Base-by-base conservation (phyloP, 2,329 filamentous ascomycete species). In the Verticillium tricorpus region DNA sequence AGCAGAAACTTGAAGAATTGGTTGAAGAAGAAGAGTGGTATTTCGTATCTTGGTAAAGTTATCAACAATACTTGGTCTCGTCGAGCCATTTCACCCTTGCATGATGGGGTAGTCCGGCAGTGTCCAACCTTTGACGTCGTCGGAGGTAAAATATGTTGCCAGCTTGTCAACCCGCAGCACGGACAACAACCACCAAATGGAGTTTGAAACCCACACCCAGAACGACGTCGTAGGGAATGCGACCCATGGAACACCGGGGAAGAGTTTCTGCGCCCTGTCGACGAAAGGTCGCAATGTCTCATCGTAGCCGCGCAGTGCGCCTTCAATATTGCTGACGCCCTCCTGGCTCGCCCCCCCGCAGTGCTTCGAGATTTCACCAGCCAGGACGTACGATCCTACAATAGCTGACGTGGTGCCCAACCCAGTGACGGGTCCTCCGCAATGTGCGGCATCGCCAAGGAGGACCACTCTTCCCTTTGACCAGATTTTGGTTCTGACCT, bases 351-450 rank as follows among this genome's bases (percentile, higher is more conserved):
- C 45, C 8, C 45, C 45, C 22, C 45, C 15, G 28, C 62, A 32
- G 11, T 63, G 61, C 61, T 61, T 66, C 54, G 62, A 62, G 28
- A 81, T 73, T 65, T 82, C 82, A 7, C 82, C 82, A 0, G 81
- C 81, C 1, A 85, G 73, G 3, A 84, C 68, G 67, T 85, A 84
- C 0, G 80, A 80, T 1, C 78, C 77, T n/a, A 80, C 67, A 2
- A 84, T 67, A 1, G 75, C 76, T 12, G 71, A 64, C 3, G 75
- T 74, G 0, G 78, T 81, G 2, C 81, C 80, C 73, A 79, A 77
- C 1, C 81, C 82, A 0, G 75, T 78, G 3, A 78, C 67, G 1
- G 78, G 75, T 3, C 78, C 77, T 1, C 79, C 77, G 50, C 75
- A 77, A 64, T 77, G 77, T 2, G 71, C 81, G 17, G 82, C 79